A percentile compares a stretch with the other conserved stretches of the same genome.
phyloP scores from a whole-genome alignment of 192 early-diverging fungal genomes.

The Coemansia sp. region DNA sequence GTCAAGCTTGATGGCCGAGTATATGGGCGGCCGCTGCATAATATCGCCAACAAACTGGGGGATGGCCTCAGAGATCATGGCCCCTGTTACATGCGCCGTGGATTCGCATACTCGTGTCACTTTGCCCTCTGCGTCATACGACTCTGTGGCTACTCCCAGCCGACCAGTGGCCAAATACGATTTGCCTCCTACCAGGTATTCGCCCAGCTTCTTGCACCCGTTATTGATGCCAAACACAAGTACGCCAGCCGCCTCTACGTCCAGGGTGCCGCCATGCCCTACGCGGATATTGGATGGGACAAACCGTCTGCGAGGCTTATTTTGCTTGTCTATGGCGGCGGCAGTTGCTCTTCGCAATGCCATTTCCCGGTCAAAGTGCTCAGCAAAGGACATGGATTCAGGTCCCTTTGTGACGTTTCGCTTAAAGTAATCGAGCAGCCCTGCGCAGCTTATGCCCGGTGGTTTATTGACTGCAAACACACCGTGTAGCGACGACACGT shows the following conservation, averaged over 20 bases:
- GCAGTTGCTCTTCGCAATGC: slow-evolving; percentile 2
- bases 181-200: slow-evolving; percentile 52
- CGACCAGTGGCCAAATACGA: slow-evolving; percentile 55
- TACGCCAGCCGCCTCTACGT: slow-evolving; percentile 43
- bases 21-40: slow-evolving; percentile 64
- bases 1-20: slow-evolving; percentile 66
- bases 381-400: slow-evolving; percentile 21
- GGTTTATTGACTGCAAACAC: slow-evolving; percentile 50
- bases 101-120: slow-evolving; percentile 29
- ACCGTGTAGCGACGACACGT: slow-evolving; percentile 13
- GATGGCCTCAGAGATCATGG: slow-evolving; percentile 38
- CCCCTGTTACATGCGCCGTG: slow-evolving; percentile 44
- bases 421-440: slow-evolving; percentile 44
- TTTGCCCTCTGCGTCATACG: slow-evolving; percentile 56
- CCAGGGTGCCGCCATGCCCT: slow-evolving; percentile 46
- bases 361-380: slow-evolving; percentile 36
- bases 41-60: slow-evolving; percentile 58
- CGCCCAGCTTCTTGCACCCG: slow-evolving; percentile 55
- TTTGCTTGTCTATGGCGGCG: slow-evolving; percentile 10
- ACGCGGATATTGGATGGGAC: slow-evolving; percentile 20
- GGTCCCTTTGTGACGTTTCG: slow-evolving; percentile 21
- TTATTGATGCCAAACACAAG: slow-evolving; percentile 55
- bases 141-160: slow-evolving; percentile 60
- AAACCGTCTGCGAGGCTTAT: not conserved
- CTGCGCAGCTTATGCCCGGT: slow-evolving; percentile 46